A percentile compares a stretch with the other conserved stretches of the same genome.
Conservation (phyloP, 140 eudicot genomes). For the Eryngium alpinum region DNA sequence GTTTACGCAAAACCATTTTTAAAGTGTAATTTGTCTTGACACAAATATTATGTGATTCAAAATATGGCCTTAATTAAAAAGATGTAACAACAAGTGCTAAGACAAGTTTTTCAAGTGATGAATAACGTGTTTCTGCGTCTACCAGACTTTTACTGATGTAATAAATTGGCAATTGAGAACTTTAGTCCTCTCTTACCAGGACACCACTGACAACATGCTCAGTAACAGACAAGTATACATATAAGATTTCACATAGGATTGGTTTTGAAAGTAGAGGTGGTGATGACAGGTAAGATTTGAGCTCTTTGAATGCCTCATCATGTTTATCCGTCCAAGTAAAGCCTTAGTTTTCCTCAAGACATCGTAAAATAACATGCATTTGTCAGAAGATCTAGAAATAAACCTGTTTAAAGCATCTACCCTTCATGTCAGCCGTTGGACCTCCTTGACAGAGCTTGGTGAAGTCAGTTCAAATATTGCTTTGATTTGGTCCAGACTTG, state of each 20-base stretch:
- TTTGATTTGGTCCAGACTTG: not conserved
- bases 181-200: no score
- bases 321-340: not conserved
- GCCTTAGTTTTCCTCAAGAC: not conserved
- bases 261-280: not conserved
- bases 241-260: not conserved
- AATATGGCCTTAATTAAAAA: no score
- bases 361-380: no score
- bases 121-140: not conserved
- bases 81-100: no score
- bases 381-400: not conserved
- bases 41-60: no score
- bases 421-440: not conserved
- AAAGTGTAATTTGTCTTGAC: no score
- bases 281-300: not conserved
- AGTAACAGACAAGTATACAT: not conserved
- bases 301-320: not conserved
- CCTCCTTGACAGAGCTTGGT: not conserved
- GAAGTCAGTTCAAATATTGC: not conserved
- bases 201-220: no score
- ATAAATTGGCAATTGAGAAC: not conserved
- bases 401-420: not conserved
- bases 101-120: no score
- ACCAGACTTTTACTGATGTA: no score
- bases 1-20: no score